Evolutionary conservation across 495 filamentous ascomycete species (phyloP), one percentile per base, ranked within the genome.

Genomic region (Alectoria sarmentosa): DNA sequence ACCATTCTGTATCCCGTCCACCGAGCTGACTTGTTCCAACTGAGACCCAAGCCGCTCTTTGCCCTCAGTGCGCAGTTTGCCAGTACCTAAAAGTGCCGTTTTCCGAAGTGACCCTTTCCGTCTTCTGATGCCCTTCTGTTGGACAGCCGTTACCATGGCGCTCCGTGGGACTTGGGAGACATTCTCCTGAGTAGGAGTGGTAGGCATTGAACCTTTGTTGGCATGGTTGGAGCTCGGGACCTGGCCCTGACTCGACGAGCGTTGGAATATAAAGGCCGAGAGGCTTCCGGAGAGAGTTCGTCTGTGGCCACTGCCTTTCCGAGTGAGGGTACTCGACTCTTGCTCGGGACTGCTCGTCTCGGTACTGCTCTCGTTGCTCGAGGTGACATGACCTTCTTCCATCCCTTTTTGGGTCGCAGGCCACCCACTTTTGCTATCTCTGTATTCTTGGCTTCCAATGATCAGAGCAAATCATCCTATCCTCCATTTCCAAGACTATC

Each of bases 91-190:
- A 13, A 93, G 75, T 32, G 90, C 90, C 4, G 90, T 89, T 68
- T 93, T 94, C 49, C 90, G 79, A 62, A 93, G 75, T 8, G 90
- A 92, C 9, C 90, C 88, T 66, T 88, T 86, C 52, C 92, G 86
- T 63, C 86, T 85, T 32, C 91, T 82, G 13, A 86, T 88, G 70
- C 88, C 88, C 57, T 74, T 77, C 44, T 84, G 82, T 65, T 89
- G 85, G 66, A 88, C 83, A 19, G 82, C 73, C 19, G 77, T 79
- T 30, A 81, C 77, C 79, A 84, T 81, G 64, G 84, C 79, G 68
- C 84, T 76, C 14, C 75, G 77, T 52, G 72, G 77, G 58, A 70
- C 81, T 68, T 56, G n/a, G 23, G 56, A 57, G 32, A 42, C 38
- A 36, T 64, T 41, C n/a, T 44, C 49, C 23, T 67, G 32, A 10